Base-by-base conservation (phyloP, 371 early-diverging fungal species). In the Nematocida ironsii region DNA sequence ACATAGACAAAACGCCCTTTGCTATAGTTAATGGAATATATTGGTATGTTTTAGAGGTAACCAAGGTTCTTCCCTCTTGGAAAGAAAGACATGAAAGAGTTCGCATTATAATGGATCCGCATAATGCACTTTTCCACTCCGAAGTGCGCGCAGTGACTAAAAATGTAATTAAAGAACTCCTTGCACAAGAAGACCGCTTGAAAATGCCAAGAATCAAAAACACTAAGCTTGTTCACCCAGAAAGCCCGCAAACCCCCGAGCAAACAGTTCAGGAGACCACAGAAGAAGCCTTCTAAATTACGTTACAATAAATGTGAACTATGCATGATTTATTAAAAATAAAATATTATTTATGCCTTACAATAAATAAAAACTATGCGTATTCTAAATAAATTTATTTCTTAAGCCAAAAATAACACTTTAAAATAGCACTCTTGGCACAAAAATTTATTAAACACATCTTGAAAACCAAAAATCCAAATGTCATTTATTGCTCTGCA, bases 31-130 rank as follows among this genome's bases (percentile, higher is more conserved):
- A 54, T 7, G 80, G 68, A 9, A 40, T 82, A 23, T 45, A 55
- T 16, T 82, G 83, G 83, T 82, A 78, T 44, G 23, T 82, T 27
- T 39, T 82, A 13, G 75, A 82, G 52, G 83, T 82, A n/a, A 75
- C 54, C 47, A 75, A 48, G 39, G 64, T 82, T 40, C 68, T 78
- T 9, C 40, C 82, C 40, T 57, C 70, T 7, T 78, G 80, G 80
- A 78, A 78, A 33, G 80, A 78, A 44, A 64, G 47, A 27, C 69
- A 78, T 48, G 80, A 78, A 45, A 50, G 80, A 39, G 20, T 78
- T 13, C 25, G 80, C 4, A 20, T 48, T 42, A 7, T 45, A 18
- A 78, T 78, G 61, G 50, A 82, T 9, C 11, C 67, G 39, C 58
- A 78, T 3, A 52, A 57, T 44, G 80, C 60, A 1, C 80, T 78